Evolutionary conservation across 176 grass and related monocot species (phyloP).

Genomic region (Aegilops tauschii): DNA sequence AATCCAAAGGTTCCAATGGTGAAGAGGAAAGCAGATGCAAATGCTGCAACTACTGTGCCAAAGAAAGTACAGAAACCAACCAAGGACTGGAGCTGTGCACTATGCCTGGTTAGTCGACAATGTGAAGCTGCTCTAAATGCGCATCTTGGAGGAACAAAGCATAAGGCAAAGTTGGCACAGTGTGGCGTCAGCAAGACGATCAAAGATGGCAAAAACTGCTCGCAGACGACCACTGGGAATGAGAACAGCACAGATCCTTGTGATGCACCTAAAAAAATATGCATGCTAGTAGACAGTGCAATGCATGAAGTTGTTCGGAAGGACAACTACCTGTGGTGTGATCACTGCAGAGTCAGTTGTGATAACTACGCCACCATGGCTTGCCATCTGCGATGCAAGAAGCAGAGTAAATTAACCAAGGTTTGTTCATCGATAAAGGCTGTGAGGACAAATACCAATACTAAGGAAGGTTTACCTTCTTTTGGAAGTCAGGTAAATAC

Average conservation of each 20-base stretch:
- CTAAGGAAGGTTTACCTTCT: no score
- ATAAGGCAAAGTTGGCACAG: conserved; percentile 31
- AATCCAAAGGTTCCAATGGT: neutral
- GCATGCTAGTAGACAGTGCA: conserved; percentile 36
- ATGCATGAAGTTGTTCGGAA: conserved; percentile 41
- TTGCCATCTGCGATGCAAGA: conserved; percentile 46
- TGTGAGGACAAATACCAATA: neutral
- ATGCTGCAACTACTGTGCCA: neutral
- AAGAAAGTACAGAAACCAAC: neutral
- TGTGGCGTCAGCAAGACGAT: neutral
- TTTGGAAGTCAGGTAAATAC: neutral
- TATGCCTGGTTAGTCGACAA: conserved; percentile 38
- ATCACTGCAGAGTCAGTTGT: conserved; percentile 38
- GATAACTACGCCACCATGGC: conserved; percentile 21
- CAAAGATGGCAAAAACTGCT: neutral
- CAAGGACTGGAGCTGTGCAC: conserved; percentile 40
- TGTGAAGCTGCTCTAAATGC: conserved; percentile 26
- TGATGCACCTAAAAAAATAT: conserved; percentile 29
- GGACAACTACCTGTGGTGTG: conserved; percentile 31
- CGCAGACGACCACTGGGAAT: neutral
- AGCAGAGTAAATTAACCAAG: conserved; percentile 36
- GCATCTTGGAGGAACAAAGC: conserved; percentile 37
- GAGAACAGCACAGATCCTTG: neutral
- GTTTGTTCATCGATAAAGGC: conserved; percentile 28
- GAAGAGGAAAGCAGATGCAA: conserved; percentile 29